Evolutionary conservation across 306 rosid species (phyloP), one percentile per base, ranked within the genome.

Genomic region (Crataegus laevigata): DNA sequence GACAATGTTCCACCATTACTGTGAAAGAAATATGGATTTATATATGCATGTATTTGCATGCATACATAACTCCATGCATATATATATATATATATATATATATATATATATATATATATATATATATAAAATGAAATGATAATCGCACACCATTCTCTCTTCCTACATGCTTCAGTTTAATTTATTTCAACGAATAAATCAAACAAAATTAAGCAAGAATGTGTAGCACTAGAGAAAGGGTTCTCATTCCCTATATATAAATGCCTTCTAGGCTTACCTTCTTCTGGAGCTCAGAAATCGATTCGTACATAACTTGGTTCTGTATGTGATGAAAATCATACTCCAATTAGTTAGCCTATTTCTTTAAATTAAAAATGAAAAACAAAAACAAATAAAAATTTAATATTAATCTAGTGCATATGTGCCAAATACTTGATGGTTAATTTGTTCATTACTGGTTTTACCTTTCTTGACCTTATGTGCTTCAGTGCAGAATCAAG

Each of bases 281-380:
- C 86, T 88, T 94, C 74, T 90, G 96, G 78, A 87, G 93, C 80
- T 76, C 89, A 28, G 96, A 85, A 81, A 94, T 90, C 38, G 91
- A 87, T 74, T 94, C 96, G 78, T 82, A 42, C 97, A 94, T 88
- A 81, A 88, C 69, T 71, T 90, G 96, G 82, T 91, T 90, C 98
- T 94, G 94, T 71, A 77, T 45, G 32, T 43, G 51, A 79, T 11
- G 55, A 38, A 69, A 25, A 50, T 22, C 28, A 78, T 12, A 52
- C n/a, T 50, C 51, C 57, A 62, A 72, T 22, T 8, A 26, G 12
- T 72, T 43, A 57, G 10, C 6, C 10, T 5, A 25, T 61, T 12
- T 21, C 69, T 11, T 10, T 14, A 3, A 25, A 11, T 6, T 25
- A 25, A 25, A 61, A 60, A 60, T 24, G 8, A 5, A 25, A 13